Evolutionary conservation across 1,284 basidiomycete species (phyloP).

Genomic region (Pseudozyma tsukubaensis): DNA sequence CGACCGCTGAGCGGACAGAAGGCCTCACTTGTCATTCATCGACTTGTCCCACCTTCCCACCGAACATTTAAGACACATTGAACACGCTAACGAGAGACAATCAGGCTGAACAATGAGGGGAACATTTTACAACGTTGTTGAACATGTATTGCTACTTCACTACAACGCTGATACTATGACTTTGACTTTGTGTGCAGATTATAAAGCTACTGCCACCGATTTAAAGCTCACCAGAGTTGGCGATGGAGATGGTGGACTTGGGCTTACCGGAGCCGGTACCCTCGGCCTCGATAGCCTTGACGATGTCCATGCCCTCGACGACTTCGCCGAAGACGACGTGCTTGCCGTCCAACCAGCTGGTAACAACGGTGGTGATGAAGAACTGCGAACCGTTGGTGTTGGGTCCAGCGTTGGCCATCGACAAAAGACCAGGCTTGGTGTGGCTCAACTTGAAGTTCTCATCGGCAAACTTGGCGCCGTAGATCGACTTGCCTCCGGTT

Average conservation of each 20-base stretch:
- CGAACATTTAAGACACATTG: too few relatives aligned
- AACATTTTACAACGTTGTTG: too few relatives aligned
- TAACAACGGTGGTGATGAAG: slow-evolving; percentile 67
- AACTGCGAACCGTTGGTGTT: slow-evolving; percentile 69
- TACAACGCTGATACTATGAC: not conserved
- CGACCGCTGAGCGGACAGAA: too few relatives aligned
- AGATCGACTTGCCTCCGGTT: slow-evolving; percentile 68
- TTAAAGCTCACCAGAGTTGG: slow-evolving; percentile 65
- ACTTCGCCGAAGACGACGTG: slow-evolving; percentile 94
- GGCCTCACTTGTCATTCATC: too few relatives aligned
- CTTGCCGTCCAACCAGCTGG: slow-evolving; percentile 84
- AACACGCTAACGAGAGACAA: too few relatives aligned
- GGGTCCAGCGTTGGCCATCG: slow-evolving; percentile 71
- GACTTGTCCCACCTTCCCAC: too few relatives aligned
- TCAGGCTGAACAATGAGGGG: too few relatives aligned
- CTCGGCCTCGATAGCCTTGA: slow-evolving; percentile 65
- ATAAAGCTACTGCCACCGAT: not conserved
- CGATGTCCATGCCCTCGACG: slow-evolving; percentile 65
- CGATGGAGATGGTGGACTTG: slow-evolving; percentile 63
- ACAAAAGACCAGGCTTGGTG: slow-evolving; percentile 61
- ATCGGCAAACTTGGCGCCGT: slow-evolving; percentile 61
- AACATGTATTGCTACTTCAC: too few relatives aligned
- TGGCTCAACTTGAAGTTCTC: slow-evolving; percentile 66
- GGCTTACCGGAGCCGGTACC: slow-evolving; percentile 63
- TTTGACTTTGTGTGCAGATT: not conserved